phyloP scores from a whole-genome alignment of 768 basidiomycete species.

The Boletus rubescentipes region DNA sequence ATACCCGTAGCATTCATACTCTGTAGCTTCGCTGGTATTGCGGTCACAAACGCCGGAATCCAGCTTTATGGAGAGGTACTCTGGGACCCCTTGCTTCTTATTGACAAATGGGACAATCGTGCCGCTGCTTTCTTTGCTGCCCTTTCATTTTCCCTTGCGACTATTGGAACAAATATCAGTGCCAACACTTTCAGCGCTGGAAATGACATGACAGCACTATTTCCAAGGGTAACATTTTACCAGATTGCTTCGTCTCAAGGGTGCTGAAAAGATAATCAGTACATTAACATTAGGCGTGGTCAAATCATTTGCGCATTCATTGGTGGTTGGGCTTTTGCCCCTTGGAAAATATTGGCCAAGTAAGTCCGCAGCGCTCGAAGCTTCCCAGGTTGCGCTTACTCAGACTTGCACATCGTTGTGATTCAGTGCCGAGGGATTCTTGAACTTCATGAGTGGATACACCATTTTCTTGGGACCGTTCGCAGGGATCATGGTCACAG shows the following conservation, averaged over 20 bases:
- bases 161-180: slow-evolving; percentile 71
- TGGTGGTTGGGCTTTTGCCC: slow-evolving; percentile 77
- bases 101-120: slow-evolving; percentile 82
- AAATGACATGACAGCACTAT: slow-evolving; percentile 81
- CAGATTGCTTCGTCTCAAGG: not conserved
- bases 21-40: slow-evolving; percentile 75
- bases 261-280: slow-evolving; percentile 19
- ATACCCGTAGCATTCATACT: slow-evolving; percentile 81
- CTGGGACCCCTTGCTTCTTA: slow-evolving; percentile 78
- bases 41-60: slow-evolving; percentile 74
- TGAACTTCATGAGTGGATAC: slow-evolving; percentile 82
- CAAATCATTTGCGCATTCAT: slow-evolving; percentile 29
- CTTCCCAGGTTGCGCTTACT: not conserved
- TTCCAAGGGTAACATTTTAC: slow-evolving; percentile 44
- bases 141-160: slow-evolving; percentile 69
- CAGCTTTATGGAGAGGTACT: slow-evolving; percentile 63
- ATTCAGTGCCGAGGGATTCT: slow-evolving; percentile 59
- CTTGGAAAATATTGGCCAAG: slow-evolving; percentile 78
- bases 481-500: slow-evolving; percentile 67
- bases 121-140: slow-evolving; percentile 83
- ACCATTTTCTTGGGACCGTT: slow-evolving; percentile 87
- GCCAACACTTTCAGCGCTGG: slow-evolving; percentile 77
- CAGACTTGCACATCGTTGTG: no score
- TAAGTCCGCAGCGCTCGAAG: slow-evolving; percentile 3
- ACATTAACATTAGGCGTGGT: slow-evolving; percentile 31